phyloP scores from a whole-genome alignment of 108 stramenopile species.

The Stephanodiscus triporus region DNA sequence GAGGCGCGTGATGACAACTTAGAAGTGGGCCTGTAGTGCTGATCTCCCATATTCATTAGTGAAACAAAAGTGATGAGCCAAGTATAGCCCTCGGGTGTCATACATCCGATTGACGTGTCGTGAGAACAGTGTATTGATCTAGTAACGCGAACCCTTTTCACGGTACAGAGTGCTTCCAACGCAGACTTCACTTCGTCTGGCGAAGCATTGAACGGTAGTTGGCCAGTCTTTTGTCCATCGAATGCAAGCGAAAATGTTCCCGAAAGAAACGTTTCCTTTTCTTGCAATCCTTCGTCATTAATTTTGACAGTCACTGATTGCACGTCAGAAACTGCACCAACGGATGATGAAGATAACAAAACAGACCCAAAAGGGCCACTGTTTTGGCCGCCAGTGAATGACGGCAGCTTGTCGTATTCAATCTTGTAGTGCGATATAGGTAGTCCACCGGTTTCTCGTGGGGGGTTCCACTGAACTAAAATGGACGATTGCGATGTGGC shows the following conservation, averaged over 20 bases:
- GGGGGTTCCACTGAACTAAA: conserved; percentile 73
- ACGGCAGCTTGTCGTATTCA: conserved; percentile 61
- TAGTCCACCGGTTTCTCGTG: conserved; percentile 56
- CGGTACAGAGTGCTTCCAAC: conserved; percentile 67
- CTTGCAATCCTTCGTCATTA: conserved; percentile 14
- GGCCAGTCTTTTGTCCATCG: conserved; percentile 67
- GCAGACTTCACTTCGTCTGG: conserved; percentile 60
- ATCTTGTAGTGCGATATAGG: conserved; percentile 62
- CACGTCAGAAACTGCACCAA: conserved; percentile 54
- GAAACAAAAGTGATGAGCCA: conserved; percentile 64
- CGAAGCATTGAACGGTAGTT: conserved; percentile 65
- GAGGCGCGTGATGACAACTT: conserved; percentile 25
- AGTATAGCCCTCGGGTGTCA: conserved; percentile 56
- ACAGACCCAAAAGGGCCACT: conserved; percentile 45
- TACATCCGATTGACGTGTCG: conserved; percentile 39
- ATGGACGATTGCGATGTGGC: conserved; percentile 61
- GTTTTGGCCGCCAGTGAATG: conserved; percentile 56
- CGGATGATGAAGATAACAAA: conserved; percentile 43
- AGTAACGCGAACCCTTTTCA: conserved; percentile 60
- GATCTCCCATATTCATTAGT: conserved; percentile 41
- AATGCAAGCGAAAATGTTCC: conserved; percentile 75
- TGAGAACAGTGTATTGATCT: conserved; percentile 55
- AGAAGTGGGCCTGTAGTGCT: conserved; percentile 38
- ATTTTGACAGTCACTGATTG: conserved; percentile 68
- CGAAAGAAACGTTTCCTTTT: conserved; percentile 37